Conservation (phyloP, 139 green algal species). For the Tetradesmus obliquus region DNA sequence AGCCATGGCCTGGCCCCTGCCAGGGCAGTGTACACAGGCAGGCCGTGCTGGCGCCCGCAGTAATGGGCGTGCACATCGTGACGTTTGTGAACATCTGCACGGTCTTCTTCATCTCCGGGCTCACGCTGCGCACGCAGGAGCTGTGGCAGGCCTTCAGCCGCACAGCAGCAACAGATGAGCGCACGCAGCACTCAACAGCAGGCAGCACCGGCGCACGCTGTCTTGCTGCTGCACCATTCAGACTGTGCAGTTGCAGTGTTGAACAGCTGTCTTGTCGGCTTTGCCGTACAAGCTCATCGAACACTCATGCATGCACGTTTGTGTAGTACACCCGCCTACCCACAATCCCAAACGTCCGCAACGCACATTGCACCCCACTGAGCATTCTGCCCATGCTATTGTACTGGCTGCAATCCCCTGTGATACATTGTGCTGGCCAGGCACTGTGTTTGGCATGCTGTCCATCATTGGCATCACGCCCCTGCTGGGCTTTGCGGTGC, state of each 20-base stretch:
- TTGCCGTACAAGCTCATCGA: no score
- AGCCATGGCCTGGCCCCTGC: conserved; percentile 28
- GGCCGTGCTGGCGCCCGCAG: neutral
- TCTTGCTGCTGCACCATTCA: neutral
- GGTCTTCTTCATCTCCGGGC: conserved; percentile 64
- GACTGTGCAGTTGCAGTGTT: neutral
- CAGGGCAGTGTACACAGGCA: conserved; percentile 23
- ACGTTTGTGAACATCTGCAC: conserved; percentile 46
- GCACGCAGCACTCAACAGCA: neutral
- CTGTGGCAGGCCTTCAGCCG: conserved; percentile 42
- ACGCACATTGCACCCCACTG: no score
- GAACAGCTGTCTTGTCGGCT: no score
- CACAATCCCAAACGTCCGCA: no score
- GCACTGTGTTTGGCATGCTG: conserved; percentile 55
- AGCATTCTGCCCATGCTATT: no score
- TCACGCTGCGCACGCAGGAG: conserved; percentile 60
- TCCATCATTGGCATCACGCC: conserved; percentile 66
- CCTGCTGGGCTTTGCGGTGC: conserved; percentile 62
- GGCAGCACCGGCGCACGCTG: neutral
- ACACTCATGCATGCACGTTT: no score
- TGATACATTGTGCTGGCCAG: neutral
- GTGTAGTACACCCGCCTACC: no score
- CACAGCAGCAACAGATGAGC: neutral
- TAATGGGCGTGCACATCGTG: conserved; percentile 37
- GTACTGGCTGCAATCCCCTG: no score